Conservation (phyloP, 176 grass and related monocot genomes). For the Aegilops speltoides region DNA sequence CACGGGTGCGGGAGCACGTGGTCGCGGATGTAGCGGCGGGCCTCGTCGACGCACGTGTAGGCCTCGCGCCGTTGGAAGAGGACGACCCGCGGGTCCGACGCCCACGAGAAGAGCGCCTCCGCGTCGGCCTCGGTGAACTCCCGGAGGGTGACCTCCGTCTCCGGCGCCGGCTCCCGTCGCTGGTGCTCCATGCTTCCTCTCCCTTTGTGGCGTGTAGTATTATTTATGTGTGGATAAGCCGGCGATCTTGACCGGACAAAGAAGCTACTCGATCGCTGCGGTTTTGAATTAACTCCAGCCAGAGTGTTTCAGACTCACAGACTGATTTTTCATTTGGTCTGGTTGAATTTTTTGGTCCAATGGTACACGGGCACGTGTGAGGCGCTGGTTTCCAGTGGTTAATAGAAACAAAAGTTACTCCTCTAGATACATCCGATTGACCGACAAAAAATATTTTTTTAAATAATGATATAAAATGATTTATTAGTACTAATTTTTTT, state of each 20-base stretch:
- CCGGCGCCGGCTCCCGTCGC: not conserved
- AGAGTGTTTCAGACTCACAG: too few species aligned
- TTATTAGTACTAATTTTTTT: too few species aligned
- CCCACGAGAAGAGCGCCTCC: conserved; percentile 65
- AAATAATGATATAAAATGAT: too few species aligned
- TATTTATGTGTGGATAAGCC: conserved; percentile 11
- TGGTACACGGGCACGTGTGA: too few species aligned
- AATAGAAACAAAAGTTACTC: too few species aligned
- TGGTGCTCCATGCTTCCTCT: not conserved
- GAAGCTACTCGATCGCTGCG: not conserved
- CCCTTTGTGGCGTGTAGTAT: too few species aligned
- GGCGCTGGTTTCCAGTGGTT: too few species aligned
- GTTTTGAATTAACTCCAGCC: not conserved
- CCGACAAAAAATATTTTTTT: too few species aligned
- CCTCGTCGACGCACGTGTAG: conserved; percentile 32
- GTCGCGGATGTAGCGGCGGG: conserved; percentile 56
- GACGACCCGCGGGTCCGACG: conserved; percentile 52
- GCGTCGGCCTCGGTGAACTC: conserved; percentile 61
- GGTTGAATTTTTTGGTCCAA: too few species aligned
- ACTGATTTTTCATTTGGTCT: too few species aligned
- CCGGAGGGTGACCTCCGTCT: conserved; percentile 50
- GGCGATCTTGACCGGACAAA: conserved; percentile 18
- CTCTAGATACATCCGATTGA: too few species aligned
- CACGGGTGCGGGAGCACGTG: conserved; percentile 74
- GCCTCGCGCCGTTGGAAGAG: conserved; percentile 74